phyloP scores from a whole-genome alignment of 352 stramenopile species.

The Phytophthora meadii region DNA sequence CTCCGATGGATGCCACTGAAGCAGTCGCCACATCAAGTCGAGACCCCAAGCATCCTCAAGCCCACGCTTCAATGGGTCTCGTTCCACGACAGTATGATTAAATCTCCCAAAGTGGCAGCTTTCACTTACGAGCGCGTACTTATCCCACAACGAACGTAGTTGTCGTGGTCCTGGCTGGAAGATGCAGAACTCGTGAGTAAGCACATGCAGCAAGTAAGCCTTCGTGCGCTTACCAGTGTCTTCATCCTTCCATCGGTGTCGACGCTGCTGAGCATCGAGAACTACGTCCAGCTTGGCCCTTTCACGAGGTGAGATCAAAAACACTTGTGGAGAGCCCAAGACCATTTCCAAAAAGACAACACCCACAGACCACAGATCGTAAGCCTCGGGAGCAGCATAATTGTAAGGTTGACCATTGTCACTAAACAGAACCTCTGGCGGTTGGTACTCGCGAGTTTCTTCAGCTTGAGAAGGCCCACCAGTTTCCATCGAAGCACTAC shows the following conservation, averaged over 20 bases:
- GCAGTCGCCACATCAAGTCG: slow-evolving; percentile 94
- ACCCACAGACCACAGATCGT: slow-evolving; percentile 94
- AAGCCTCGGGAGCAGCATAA: slow-evolving; percentile 64
- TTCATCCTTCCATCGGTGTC: slow-evolving; percentile 27
- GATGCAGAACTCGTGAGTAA: slow-evolving; percentile 88
- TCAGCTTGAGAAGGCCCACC: slow-evolving; percentile 88
- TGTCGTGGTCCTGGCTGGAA: slow-evolving; percentile 69
- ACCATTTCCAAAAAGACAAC: slow-evolving; percentile 97
- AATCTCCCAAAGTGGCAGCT: slow-evolving; percentile 92
- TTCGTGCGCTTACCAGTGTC: slow-evolving; percentile 47
- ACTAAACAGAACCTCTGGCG: slow-evolving; percentile 91
- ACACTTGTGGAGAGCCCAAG: slow-evolving; percentile 92
- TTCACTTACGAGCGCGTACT: slow-evolving; percentile 77
- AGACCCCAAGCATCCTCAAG: slow-evolving; percentile 85
- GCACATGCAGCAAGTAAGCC: slow-evolving; percentile 78
- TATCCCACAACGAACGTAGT: slow-evolving; percentile 63
- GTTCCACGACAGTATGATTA: slow-evolving; percentile 89
- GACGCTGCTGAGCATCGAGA: slow-evolving; percentile 55
- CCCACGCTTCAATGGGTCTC: slow-evolving; percentile 92
- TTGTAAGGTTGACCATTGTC: slow-evolving; percentile 68
- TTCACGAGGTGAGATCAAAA: slow-evolving; percentile 84
- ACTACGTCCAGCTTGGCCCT: slow-evolving; percentile 91
- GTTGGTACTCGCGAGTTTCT: slow-evolving; percentile 95
- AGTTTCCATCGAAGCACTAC: slow-evolving; percentile 55
- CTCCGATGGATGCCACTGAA: slow-evolving; percentile 93